Conservation (phyloP, 768 basidiomycete species). For the Podaxis carcinomalis region DNA sequence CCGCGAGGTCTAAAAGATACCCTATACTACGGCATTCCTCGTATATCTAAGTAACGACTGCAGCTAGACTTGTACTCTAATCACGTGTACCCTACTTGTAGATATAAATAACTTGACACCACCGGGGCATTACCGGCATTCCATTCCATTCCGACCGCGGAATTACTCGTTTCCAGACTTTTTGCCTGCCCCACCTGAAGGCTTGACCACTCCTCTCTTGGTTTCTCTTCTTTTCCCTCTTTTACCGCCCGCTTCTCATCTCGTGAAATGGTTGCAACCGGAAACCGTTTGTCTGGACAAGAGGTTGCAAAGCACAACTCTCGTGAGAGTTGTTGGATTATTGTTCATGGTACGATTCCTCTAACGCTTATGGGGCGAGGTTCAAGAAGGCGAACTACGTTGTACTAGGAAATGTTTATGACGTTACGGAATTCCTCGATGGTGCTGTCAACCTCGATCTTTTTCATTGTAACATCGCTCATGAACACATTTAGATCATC, state of each 20-base stretch:
- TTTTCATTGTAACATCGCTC: not conserved
- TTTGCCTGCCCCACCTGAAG: not conserved
- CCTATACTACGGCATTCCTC: not conserved
- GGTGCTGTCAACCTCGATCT: constrained; percentile 32
- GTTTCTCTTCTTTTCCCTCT: not conserved
- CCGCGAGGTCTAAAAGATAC: not conserved
- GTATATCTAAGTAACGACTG: not conserved
- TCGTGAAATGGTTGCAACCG: constrained; percentile 22
- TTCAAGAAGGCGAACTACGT: not conserved
- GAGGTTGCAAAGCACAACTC: constrained; percentile 27
- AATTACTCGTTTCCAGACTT: not conserved
- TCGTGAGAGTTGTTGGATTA: constrained; percentile 49
- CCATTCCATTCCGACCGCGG: not conserved
- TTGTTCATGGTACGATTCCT: constrained; percentile 64
- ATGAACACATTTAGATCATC: constrained; percentile 48
- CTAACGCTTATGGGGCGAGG: not conserved
- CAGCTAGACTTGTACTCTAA: constrained; percentile 1
- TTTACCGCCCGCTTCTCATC: not conserved
- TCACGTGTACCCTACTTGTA: not conserved
- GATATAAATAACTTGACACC: not conserved
- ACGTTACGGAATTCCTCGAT: constrained; percentile 75
- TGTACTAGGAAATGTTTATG: constrained; percentile 61
- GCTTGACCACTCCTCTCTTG: not conserved
- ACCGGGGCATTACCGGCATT: not conserved
- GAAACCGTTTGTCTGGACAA: constrained; percentile 20